Evolutionary conservation across 129 eudicot species (phyloP).

Genomic region (Saussurea involucrata): DNA sequence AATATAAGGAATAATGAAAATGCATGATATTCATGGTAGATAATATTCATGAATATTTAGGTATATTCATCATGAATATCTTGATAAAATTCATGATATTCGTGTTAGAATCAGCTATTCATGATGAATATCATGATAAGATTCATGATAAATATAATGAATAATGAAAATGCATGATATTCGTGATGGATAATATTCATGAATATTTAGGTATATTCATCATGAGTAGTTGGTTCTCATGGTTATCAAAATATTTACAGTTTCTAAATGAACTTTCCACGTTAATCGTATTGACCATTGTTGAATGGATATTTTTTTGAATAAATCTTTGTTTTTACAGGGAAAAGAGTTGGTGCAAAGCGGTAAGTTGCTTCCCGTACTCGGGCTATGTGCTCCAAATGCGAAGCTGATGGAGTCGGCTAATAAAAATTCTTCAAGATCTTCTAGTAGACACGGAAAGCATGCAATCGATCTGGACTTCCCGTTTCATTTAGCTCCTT

Average conservation of each 20-base stretch:
- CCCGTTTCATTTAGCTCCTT: slow-evolving; percentile 45
- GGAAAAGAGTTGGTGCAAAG: slow-evolving; percentile 20
- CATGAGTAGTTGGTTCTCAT: neutral
- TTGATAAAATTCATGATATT: no score
- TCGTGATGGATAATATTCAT: no score
- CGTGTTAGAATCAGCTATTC: no score
- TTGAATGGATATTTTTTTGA: neutral
- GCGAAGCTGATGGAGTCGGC: slow-evolving; percentile 48
- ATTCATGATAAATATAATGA: no score
- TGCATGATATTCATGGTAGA: no score
- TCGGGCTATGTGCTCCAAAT: slow-evolving; percentile 95
- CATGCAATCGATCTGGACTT: slow-evolving; percentile 50
- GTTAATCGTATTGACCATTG: neutral
- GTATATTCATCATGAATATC: no score
- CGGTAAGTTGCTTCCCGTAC: slow-evolving; percentile 50
- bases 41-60: no score
- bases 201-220: neutral
- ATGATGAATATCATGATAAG: no score
- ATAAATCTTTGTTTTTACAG: slow-evolving; percentile 17
- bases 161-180: no score
- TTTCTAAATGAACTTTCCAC: neutral
- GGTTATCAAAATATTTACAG: neutral
- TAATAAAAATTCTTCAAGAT: slow-evolving; percentile 44
- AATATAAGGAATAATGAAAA: no score
- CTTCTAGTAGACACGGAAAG: slow-evolving; percentile 39